A percentile compares a stretch with the other conserved stretches of the same genome.
Conservation (phyloP, 768 basidiomycete genomes). For the Goffeauzyma gilvescens region DNA sequence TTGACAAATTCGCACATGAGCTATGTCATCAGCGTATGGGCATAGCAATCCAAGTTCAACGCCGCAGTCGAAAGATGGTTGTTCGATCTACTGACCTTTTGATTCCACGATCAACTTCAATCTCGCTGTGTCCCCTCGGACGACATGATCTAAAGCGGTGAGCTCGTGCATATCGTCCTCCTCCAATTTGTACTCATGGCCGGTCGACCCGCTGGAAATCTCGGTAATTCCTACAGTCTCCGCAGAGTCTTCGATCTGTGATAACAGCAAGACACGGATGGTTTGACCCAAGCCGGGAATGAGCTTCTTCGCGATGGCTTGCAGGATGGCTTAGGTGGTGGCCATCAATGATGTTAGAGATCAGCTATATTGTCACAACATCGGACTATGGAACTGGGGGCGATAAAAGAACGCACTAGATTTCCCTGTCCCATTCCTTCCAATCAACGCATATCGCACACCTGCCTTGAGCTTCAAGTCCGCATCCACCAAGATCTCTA, state of each 20-base stretch:
- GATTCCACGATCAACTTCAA: too few species aligned
- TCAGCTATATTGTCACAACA: conserved; percentile 10
- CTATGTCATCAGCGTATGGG: too few species aligned
- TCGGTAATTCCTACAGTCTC: too few species aligned
- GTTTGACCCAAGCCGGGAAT: conserved; percentile 39
- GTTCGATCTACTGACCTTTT: too few species aligned
- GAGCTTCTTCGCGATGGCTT: conserved; percentile 35
- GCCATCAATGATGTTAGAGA: conserved; percentile 9
- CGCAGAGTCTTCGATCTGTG: conserved; percentile 30
- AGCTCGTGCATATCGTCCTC: conserved; percentile 16
- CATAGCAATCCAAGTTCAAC: too few species aligned
- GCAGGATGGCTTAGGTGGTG: conserved; percentile 31
- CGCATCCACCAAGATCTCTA: conserved; percentile 40
- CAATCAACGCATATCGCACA: conserved; percentile 37
- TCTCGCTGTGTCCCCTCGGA: conserved; percentile 36
- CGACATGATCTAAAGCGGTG: conserved; percentile 35
- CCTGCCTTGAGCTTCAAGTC: conserved; percentile 39
- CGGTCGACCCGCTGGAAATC: too few species aligned
- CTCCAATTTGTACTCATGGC: too few species aligned
- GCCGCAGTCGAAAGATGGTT: too few species aligned
- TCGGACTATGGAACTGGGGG: background rate
- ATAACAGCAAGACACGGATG: conserved; percentile 37
- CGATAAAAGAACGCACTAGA: conserved; percentile 32
- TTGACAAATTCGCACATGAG: too few species aligned
- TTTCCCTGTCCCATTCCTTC: conserved; percentile 43